Conservation (phyloP, 257 asterid species). For the Gardenia jasminoides region DNA sequence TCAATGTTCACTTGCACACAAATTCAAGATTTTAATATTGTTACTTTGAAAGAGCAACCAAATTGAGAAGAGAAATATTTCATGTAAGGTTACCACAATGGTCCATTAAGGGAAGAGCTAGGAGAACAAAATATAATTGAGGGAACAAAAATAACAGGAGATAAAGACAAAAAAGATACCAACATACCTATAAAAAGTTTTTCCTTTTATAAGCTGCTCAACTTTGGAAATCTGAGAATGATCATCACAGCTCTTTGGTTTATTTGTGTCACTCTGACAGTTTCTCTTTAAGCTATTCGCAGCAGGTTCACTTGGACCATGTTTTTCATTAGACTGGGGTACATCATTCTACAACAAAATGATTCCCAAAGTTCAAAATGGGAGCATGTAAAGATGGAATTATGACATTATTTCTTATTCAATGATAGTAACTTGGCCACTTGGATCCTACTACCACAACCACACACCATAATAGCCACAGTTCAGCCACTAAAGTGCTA, state of each 20-base stretch:
- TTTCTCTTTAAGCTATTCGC: conserved; percentile 14
- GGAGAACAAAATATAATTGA: no score
- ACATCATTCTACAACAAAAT: conserved; percentile 43
- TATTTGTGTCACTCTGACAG: conserved; percentile 19
- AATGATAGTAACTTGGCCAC: neutral
- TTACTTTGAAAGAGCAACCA: neutral
- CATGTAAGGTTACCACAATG: neutral
- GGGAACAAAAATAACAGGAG: neutral
- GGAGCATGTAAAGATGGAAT: conserved; percentile 5
- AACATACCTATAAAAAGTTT: conserved; percentile 59
- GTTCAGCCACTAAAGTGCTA: neutral
- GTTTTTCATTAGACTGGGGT: conserved; percentile 42
- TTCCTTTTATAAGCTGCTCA: conserved; percentile 67
- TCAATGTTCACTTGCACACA: neutral
- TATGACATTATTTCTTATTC: no score
- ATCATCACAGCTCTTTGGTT: conserved; percentile 23
- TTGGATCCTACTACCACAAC: neutral
- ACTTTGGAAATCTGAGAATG: conserved; percentile 52
- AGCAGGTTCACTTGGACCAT: conserved; percentile 23
- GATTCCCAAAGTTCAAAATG: no score
- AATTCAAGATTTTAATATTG: neutral
- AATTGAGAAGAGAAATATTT: neutral
- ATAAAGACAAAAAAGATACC: conserved; percentile 1
- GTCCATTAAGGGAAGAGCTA: neutral
- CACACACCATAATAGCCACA: neutral